phyloP scores from a whole-genome alignment of 2,329 filamentous ascomycete species.

The Fusarium sp. region DNA sequence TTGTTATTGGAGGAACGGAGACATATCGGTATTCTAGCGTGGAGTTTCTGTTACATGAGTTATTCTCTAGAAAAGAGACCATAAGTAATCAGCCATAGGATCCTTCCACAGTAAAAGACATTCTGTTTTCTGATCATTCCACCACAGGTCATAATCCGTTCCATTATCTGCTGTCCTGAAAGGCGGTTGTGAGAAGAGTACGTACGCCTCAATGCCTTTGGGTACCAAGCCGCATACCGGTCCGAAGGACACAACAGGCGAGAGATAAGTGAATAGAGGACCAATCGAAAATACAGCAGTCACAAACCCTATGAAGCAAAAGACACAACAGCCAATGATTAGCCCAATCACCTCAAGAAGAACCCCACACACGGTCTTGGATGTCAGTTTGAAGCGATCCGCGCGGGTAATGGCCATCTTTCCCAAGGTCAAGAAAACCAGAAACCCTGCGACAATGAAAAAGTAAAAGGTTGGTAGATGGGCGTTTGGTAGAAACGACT shows the following conservation, averaged over 20 bases:
- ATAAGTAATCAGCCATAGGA: constrained; percentile 12
- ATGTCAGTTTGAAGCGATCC: background rate
- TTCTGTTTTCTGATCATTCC: background rate
- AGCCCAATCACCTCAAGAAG: background rate
- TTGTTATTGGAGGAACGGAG: background rate
- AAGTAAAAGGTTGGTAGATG: background rate
- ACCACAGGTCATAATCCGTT: background rate
- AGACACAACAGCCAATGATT: background rate
- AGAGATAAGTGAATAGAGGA: background rate
- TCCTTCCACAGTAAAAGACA: constrained; percentile 24
- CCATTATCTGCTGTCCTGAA: background rate
- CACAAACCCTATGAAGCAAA: background rate
- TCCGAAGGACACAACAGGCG: background rate
- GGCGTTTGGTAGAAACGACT: fast-evolving
- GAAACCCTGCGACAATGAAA: background rate
- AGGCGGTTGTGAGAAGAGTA: constrained; percentile 3
- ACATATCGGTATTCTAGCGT: background rate
- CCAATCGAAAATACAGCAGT: background rate
- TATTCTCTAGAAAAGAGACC: constrained; percentile 17
- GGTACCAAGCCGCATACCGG: background rate
- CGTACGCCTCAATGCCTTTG: constrained; percentile 1
- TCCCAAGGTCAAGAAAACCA: background rate
- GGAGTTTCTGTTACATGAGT: background rate
- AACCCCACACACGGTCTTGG: background rate
- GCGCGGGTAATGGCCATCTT: too few relatives aligned